Evolutionary conservation across 768 basidiomycete genomes (phyloP).

Genomic region (Xerocomellus chrysenteron): DNA sequence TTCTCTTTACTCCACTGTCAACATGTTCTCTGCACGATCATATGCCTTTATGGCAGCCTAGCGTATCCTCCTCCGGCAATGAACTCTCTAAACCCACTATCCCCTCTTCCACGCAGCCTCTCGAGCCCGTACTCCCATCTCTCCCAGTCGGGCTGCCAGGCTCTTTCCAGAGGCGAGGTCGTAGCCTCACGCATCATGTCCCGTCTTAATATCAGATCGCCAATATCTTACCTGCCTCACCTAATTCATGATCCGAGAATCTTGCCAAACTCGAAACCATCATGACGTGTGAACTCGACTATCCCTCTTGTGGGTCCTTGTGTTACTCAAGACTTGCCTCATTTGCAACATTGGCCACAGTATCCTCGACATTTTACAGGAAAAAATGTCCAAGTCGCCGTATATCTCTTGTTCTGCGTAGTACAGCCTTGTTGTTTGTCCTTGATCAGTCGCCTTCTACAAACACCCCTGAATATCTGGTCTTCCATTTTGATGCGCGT

Average conservation of each 20-base stretch:
- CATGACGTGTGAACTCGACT: slow-evolving; percentile 23
- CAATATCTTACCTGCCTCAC: slow-evolving; percentile 26
- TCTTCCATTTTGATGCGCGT: slow-evolving; percentile 40
- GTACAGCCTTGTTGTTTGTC: slow-evolving; percentile 23
- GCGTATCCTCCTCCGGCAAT: slow-evolving; percentile 22
- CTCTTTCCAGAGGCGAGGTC: neutral
- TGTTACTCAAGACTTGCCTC: slow-evolving; percentile 15
- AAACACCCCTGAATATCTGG: slow-evolving; percentile 26
- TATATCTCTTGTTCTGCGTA: slow-evolving; percentile 1
- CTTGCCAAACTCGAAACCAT: slow-evolving; percentile 14
- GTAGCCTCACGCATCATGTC: slow-evolving; percentile 31
- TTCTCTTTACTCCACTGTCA: slow-evolving; percentile 29
- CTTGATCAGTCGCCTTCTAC: slow-evolving; percentile 7
- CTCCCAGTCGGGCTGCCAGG: neutral
- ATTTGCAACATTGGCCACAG: slow-evolving; percentile 6
- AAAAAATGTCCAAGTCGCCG: slow-evolving; percentile 17
- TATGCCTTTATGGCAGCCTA: slow-evolving; percentile 21
- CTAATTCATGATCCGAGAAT: slow-evolving; percentile 30
- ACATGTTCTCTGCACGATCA: slow-evolving; percentile 29
- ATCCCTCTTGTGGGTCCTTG: neutral
- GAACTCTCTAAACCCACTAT: slow-evolving; percentile 7
- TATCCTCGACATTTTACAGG: slow-evolving; percentile 9
- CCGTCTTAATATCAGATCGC: slow-evolving; percentile 33
- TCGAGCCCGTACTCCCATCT: neutral
- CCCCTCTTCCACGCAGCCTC: slow-evolving; percentile 6